A percentile compares a stretch with the other conserved stretches of the same genome.
phyloP scores from a whole-genome alignment of 495 filamentous ascomycete species.

The Letharia lupina region DNA sequence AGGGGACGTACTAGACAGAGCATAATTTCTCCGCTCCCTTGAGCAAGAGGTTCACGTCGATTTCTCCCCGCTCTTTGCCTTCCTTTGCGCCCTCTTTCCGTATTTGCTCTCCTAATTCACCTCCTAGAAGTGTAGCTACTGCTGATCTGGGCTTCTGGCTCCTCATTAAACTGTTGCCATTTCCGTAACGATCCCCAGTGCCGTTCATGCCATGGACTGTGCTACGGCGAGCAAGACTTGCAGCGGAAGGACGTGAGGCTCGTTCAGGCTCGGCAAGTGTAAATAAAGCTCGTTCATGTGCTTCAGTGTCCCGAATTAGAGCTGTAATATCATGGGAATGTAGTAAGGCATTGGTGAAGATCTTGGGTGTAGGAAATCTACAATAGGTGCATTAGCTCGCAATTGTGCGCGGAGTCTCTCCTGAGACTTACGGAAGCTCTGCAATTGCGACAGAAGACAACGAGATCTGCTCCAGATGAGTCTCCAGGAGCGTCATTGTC shows the following conservation, averaged over 20 bases:
- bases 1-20: conserved; percentile 57
- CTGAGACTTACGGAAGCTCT: conserved; percentile 61
- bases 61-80: conserved; percentile 50
- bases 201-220: conserved; percentile 39
- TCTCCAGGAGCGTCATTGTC: conserved; percentile 65
- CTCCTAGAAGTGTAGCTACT: conserved; percentile 80
- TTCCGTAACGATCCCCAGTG: conserved; percentile 40
- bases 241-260: conserved; percentile 28
- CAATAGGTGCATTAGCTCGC: conserved; percentile 6
- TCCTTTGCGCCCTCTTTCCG: conserved; percentile 45
- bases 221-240: conserved; percentile 40
- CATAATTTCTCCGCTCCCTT: conserved; percentile 86
- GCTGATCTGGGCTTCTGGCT: conserved; percentile 68
- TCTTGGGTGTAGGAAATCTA: conserved; percentile 84
- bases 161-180: conserved; percentile 43
- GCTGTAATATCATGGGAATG: conserved; percentile 84
- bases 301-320: conserved; percentile 89
- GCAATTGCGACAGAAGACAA: conserved; percentile 76
- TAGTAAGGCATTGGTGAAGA: conserved; percentile 91
- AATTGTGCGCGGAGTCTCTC: conserved; percentile 5
- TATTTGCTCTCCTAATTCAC: conserved; percentile 78
- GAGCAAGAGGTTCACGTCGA: conserved; percentile 81
- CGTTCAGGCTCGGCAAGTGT: conserved; percentile 54
- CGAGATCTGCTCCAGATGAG: conserved; percentile 84
- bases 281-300: conserved; percentile 92